Conservation (phyloP, 2,329 filamentous ascomycete genomes). For the Penicillium sp. region DNA sequence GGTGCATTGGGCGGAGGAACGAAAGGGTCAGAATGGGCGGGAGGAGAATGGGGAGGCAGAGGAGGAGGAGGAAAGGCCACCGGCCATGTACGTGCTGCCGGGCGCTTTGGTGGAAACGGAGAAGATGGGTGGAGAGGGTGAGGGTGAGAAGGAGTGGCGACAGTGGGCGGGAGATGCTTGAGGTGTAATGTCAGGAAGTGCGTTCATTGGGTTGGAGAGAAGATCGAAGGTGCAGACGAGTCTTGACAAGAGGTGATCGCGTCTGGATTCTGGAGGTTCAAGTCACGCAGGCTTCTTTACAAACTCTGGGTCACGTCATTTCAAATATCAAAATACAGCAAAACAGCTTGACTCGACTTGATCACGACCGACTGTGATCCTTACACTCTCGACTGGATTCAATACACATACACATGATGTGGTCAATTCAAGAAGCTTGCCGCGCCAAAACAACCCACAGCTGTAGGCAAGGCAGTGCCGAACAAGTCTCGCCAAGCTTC, state of each 20-base stretch:
- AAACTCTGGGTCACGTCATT: too few species aligned
- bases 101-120: conserved; percentile 54
- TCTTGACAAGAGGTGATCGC: too few species aligned
- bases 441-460: background rate
- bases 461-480: background rate
- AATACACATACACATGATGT: background rate
- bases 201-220: too few species aligned
- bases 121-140: conserved; percentile 44
- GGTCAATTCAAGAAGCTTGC: background rate
- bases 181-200: background rate
- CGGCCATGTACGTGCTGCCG: conserved; percentile 55
- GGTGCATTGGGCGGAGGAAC: conserved; percentile 37
- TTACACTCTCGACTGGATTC: background rate
- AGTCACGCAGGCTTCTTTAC: too few species aligned
- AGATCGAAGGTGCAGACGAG: too few species aligned
- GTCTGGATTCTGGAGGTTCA: too few species aligned
- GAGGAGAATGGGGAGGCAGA: conserved; percentile 19
- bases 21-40: conserved; percentile 10
- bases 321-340: too few species aligned
- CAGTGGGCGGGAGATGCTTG: conserved; percentile 16
- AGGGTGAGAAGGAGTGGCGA: conserved; percentile 33
- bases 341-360: too few species aligned
- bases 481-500: background rate
- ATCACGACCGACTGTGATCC: too few species aligned
- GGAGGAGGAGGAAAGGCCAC: conserved; percentile 34